Evolutionary conservation across 2,329 filamentous ascomycete species (phyloP).

Genomic region (Trichophyton simii): DNA sequence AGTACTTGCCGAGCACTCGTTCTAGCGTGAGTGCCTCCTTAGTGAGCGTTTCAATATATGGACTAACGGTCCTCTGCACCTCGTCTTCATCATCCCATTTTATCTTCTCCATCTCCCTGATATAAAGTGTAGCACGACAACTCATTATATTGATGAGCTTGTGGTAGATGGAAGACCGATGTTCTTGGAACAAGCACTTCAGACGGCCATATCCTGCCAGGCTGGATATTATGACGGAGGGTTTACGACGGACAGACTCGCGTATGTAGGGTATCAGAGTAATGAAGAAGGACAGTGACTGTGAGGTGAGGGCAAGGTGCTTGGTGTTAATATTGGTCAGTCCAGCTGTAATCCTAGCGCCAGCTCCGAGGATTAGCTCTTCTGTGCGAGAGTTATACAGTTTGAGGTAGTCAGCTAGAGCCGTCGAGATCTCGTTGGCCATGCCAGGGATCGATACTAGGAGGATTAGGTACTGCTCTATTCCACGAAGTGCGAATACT

Average conservation of each 20-base stretch:
- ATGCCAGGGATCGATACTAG: conserved; percentile 36
- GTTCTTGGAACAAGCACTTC: conserved; percentile 38
- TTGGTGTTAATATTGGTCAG: conserved; percentile 43
- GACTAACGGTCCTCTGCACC: conserved; percentile 36
- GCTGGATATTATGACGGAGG: conserved; percentile 20
- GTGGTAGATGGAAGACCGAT: conserved; percentile 39
- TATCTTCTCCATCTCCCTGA: conserved; percentile 44
- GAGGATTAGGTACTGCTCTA: conserved; percentile 37
- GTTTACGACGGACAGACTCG: conserved; percentile 37
- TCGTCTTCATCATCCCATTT: conserved; percentile 45
- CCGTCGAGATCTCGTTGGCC: conserved; percentile 33
- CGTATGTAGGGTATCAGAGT: conserved; percentile 39
- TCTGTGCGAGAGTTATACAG: conserved; percentile 40
- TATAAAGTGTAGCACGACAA: conserved; percentile 32
- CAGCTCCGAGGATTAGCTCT: conserved; percentile 42
- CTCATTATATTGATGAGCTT: conserved; percentile 44
- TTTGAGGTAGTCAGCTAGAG: conserved; percentile 38
- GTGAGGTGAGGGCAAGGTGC: conserved; percentile 39
- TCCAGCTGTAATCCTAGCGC: conserved; percentile 37
- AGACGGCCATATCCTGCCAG: conserved; percentile 39
- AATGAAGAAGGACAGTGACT: conserved; percentile 39
- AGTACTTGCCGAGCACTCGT: conserved; percentile 60
- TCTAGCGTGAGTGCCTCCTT: conserved; percentile 69
- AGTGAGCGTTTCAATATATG: conserved; percentile 66
- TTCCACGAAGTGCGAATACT: conserved; percentile 31